Conservation (phyloP, 768 basidiomycete genomes). For the Brasilioporus rufonigricans region DNA sequence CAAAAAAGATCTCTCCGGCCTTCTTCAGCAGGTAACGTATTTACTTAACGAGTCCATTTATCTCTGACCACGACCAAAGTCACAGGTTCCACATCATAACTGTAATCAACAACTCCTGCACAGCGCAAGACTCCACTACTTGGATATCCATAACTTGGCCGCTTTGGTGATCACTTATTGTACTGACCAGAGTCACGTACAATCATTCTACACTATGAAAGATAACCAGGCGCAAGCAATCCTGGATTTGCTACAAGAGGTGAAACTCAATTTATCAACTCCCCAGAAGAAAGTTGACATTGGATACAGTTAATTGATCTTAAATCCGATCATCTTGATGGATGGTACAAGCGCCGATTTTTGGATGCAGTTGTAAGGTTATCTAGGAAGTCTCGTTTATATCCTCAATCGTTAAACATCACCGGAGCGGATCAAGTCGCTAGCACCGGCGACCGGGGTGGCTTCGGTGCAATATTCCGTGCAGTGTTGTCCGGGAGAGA, state of each 20-base stretch:
- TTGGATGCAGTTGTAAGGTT: slow-evolving; percentile 29
- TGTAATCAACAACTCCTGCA: slow-evolving; percentile 19
- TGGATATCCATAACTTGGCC: slow-evolving; percentile 26
- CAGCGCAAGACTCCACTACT: slow-evolving; percentile 11
- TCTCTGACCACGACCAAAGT: slow-evolving; percentile 10
- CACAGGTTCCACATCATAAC: slow-evolving; percentile 14
- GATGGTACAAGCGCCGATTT: slow-evolving; percentile 29
- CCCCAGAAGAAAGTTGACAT: slow-evolving; percentile 1
- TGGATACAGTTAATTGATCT: slow-evolving; percentile 22
- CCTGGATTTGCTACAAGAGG: slow-evolving; percentile 28
- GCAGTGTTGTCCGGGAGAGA: slow-evolving; percentile 24
- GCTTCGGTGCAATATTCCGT: slow-evolving; percentile 34
- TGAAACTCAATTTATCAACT: not conserved
- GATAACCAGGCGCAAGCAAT: slow-evolving; percentile 25
- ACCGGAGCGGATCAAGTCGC: slow-evolving; percentile 10
- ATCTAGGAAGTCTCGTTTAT: slow-evolving; percentile 28
- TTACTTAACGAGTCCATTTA: not conserved
- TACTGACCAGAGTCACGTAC: slow-evolving; percentile 12
- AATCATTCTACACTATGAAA: slow-evolving; percentile 21
- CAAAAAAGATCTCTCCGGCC: slow-evolving; percentile 7
- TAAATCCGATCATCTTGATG: slow-evolving; percentile 19
- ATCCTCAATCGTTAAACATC: slow-evolving; percentile 28
- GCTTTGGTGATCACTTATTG: slow-evolving; percentile 22
- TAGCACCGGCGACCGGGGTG: slow-evolving; percentile 22
- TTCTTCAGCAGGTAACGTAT: slow-evolving; percentile 15